These are phyloP conservation scores for Ascobolus immersus DNA, from an alignment of 495 filamentous ascomycete species.

Conservation along the genomic window DNA sequence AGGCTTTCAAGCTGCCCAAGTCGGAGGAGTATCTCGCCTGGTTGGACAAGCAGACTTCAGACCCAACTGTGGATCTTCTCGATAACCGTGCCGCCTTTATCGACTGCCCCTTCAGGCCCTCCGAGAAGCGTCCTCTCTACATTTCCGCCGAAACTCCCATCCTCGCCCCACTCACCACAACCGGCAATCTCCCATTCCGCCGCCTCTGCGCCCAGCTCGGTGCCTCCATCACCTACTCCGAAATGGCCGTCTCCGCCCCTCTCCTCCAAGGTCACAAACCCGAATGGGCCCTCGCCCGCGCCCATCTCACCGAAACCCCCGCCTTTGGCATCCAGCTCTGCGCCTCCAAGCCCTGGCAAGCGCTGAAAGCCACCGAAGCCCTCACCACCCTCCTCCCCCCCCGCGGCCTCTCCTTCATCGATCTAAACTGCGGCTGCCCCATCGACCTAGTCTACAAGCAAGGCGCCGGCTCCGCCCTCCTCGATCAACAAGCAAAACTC, in stretches of 20 bases:
- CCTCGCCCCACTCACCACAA: conserved; percentile 65
- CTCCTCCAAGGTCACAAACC: conserved; percentile 71
- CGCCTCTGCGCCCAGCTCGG: conserved; percentile 75
- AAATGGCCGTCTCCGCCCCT: conserved; percentile 87
- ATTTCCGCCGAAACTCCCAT: conserved; percentile 81
- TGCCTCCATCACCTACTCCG: conserved; percentile 82
- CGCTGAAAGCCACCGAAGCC: conserved; percentile 61
- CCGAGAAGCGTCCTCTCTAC: conserved; percentile 79
- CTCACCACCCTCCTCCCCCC: conserved; percentile 49
- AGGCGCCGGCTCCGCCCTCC: conserved; percentile 79
- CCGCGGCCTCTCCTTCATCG: conserved; percentile 45
- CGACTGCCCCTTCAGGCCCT: conserved; percentile 65
- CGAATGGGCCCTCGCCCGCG: conserved; percentile 87
- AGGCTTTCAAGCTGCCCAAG: conserved; percentile 37
- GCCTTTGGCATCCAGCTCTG: conserved; percentile 83
- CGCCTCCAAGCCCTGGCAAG: conserved; percentile 66
- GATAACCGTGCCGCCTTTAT: conserved; percentile 55
- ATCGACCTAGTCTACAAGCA: conserved; percentile 74
- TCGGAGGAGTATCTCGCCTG: conserved; percentile 52
- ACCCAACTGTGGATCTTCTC: conserved; percentile 21
- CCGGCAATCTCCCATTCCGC: conserved; percentile 92
- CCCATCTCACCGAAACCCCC: conserved; percentile 56
- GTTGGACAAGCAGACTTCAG: conserved; percentile 31
- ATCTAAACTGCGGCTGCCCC: conserved; percentile 89
- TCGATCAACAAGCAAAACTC: conserved; percentile 57